These are phyloP conservation scores for Colletotrichum sp. DNA, from an alignment of 2,329 filamentous ascomycete genomes.

Conservation along the genomic window DNA sequence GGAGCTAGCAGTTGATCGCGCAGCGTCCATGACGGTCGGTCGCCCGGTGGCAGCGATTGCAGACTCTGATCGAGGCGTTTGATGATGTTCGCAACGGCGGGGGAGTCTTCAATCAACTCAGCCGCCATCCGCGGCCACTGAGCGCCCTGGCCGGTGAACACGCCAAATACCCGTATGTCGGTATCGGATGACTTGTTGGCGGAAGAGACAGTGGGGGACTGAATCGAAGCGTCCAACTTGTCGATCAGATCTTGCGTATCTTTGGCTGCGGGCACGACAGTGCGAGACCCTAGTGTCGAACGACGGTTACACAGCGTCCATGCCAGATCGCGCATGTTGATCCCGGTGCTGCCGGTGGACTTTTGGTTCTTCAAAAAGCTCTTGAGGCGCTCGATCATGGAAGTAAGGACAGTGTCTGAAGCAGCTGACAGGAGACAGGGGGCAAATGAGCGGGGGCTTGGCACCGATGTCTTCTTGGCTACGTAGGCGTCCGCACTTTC, in stretches of 20 bases:
- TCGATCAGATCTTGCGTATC: neutral
- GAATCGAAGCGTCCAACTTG: neutral
- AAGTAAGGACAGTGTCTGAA: neutral
- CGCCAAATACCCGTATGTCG: slow-evolving; percentile 15
- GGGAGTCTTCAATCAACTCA: slow-evolving; percentile 13
- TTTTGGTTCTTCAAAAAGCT: neutral
- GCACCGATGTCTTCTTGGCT: neutral
- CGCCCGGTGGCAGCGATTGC: slow-evolving; percentile 22
- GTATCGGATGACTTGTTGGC: neutral
- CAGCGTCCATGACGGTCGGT: slow-evolving; percentile 29
- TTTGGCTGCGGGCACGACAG: neutral
- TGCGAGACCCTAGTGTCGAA: neutral
- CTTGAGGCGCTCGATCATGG: neutral
- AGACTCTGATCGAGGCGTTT: slow-evolving; percentile 26
- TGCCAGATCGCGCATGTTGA: neutral
- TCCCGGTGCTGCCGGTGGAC: neutral
- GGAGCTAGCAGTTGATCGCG: slow-evolving; percentile 25
- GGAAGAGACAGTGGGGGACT: neutral
- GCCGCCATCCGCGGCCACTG: slow-evolving; percentile 32
- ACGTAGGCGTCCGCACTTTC: neutral
- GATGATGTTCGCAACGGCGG: slow-evolving; percentile 10
- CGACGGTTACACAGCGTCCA: neutral
- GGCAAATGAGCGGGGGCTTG: neutral
- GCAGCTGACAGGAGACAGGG: neutral
- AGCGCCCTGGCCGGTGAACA: slow-evolving; percentile 37